Base-by-base conservation (phyloP, 2,329 filamentous ascomycete genomes). In the Amesomyces nigricolor region DNA sequence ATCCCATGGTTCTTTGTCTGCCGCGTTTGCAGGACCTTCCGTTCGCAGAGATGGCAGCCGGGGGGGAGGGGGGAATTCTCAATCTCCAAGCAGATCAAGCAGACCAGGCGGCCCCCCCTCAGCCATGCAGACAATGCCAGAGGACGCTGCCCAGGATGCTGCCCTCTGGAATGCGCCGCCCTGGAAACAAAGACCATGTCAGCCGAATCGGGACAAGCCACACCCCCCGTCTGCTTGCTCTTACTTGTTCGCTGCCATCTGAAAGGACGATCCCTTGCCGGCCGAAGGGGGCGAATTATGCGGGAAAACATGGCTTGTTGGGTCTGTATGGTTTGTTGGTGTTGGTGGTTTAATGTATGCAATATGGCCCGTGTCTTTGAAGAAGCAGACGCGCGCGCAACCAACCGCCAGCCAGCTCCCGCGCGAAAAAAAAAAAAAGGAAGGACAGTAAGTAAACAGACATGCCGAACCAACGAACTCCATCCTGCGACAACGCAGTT, bases 101-200 rank as follows among this genome's bases (percentile, higher is more conserved):
- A 22, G 9, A 13, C 8, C 22, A 14, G 10, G 22, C 57, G 40
- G 49, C 58, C 45, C 58, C 43, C 17, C 45, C 47, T 50, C 58
- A 58, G 62, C 57, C 52, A 54, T 16, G 55, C 61, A 58, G 55
- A 63, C 61, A 63, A 64, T 64, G 60, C 59, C 58, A 61, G 57
- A 58, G 61, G 62, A 65, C 65, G 63, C 63, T 56, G 51, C 39
- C 54, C 49, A 56, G 47, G 39, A 54, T 45, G 46, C 47, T 32
- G 51, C 50, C 19, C 43, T 51, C 47, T 57, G 62, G 62, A 63
- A 63, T 64, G 62, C 51, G 47, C 55, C 59, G 58, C 58, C 56
- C 43, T 35, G 56, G 32, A 35, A 64, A 71, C 68, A 71, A 72
- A 71, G 68, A 68, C 67, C 66, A 70, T 71, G 67, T 70, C 66